phyloP scores from a whole-genome alignment of 306 rosid species.

The Prunus salicina region DNA sequence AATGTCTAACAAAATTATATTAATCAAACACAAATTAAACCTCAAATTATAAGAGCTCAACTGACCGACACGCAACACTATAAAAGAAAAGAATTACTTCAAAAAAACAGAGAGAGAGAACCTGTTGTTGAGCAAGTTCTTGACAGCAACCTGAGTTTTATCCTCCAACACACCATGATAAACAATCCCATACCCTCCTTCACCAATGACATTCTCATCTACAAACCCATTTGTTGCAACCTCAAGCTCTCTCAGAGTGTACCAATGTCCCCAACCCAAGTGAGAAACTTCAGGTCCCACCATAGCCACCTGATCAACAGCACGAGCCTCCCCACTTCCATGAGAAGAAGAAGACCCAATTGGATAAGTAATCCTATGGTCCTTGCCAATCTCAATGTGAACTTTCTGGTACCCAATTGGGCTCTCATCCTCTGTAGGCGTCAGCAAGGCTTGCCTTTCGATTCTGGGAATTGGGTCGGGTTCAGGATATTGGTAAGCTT shows the following conservation, averaged over 20 bases:
- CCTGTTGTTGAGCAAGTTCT: conserved; percentile 87
- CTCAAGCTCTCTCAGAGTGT: conserved; percentile 84
- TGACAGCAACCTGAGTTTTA: conserved; percentile 63
- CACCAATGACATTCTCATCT: conserved; percentile 73
- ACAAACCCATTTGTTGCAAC: conserved; percentile 65
- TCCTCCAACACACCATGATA: conserved; percentile 73
- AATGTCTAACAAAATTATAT: not conserved
- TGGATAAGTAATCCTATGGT: conserved; percentile 69
- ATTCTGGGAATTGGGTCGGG: conserved; percentile 42
- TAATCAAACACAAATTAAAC: not conserved
- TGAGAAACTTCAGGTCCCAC: conserved; percentile 90
- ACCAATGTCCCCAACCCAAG: conserved; percentile 96
- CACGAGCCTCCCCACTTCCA: conserved; percentile 50
- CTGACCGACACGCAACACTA: not conserved
- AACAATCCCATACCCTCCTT: conserved; percentile 91
- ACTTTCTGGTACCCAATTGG: conserved; percentile 39
- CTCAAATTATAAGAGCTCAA: not conserved
- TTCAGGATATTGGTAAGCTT: conserved; percentile 41
- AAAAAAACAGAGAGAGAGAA: not conserved
- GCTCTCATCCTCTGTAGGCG: conserved; percentile 53
- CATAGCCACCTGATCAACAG: conserved; percentile 46
- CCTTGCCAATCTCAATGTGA: conserved; percentile 78
- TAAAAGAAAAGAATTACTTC: not conserved
- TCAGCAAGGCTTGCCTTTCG: conserved; percentile 44
- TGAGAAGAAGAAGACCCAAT: conserved; percentile 50